A percentile compares a stretch with the other conserved stretches of the same genome.
phyloP scores from a whole-genome alignment of 345 rosid genomes.

The Melaleuca quinquenervia region DNA sequence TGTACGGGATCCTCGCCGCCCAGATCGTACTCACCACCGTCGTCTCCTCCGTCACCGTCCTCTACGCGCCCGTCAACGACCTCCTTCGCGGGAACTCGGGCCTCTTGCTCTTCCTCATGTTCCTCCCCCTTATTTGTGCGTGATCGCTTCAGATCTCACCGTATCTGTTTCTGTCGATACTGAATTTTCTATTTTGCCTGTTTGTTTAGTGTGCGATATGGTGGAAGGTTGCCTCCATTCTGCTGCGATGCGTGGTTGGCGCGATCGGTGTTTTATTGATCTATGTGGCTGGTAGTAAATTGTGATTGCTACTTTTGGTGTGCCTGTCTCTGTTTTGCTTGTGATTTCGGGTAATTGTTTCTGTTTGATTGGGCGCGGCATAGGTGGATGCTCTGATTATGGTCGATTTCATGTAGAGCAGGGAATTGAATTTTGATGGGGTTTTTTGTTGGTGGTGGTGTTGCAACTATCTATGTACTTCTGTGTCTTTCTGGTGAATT shows the following conservation, averaged over 20 bases:
- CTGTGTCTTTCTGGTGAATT: neutral
- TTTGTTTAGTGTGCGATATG: neutral
- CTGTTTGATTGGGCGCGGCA: neutral
- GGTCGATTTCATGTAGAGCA: neutral
- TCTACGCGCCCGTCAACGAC: conserved; percentile 56
- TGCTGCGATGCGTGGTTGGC: neutral
- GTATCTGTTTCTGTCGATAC: neutral
- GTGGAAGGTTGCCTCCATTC: neutral
- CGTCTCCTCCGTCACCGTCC: conserved; percentile 58
- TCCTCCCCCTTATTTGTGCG: conserved; percentile 73
- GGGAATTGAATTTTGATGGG: neutral
- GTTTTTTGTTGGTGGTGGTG: neutral
- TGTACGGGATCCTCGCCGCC: conserved; percentile 70
- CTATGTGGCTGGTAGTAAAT: neutral
- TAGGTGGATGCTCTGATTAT: neutral
- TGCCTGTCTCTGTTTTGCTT: neutral
- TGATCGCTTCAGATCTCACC: conserved; percentile 3
- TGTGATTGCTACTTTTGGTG: neutral
- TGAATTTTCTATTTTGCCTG: neutral
- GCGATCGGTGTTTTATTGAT: neutral
- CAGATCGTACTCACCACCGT: conserved; percentile 80
- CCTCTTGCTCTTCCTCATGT: conserved; percentile 54
- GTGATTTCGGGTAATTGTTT: neutral
- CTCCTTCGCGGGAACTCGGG: conserved; percentile 64
- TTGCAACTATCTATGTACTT: neutral